A percentile compares a stretch with the other conserved stretches of the same genome.
Evolutionary conservation across 495 filamentous ascomycete species (phyloP).

Genomic region (Podospora pseudoanserina): DNA sequence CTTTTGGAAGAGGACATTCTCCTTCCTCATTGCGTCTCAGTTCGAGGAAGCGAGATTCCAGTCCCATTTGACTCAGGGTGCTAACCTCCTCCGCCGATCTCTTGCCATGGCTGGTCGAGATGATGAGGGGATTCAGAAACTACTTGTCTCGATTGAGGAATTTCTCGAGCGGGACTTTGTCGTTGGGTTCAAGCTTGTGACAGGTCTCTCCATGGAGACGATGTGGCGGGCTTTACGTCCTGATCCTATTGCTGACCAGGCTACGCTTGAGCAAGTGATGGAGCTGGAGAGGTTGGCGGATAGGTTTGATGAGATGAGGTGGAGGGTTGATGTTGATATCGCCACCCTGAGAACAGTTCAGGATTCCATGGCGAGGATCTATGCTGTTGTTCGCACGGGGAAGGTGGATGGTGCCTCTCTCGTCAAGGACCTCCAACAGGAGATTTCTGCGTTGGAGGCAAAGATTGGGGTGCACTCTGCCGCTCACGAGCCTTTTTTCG

Average conservation of each 20-base stretch:
- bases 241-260: conserved; percentile 36
- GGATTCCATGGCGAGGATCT: conserved; percentile 50
- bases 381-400: conserved; percentile 44
- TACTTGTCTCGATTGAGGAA: conserved; percentile 31
- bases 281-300: conserved; percentile 66
- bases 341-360: conserved; percentile 45
- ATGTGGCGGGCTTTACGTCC: conserved; percentile 76
- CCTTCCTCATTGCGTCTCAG: conserved; percentile 34
- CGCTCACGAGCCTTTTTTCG: conserved; percentile 52
- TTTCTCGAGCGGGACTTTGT: conserved; percentile 43
- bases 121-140: conserved; percentile 22
- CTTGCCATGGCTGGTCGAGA: conserved; percentile 20
- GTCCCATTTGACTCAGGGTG: conserved; percentile 45
- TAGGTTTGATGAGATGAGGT: conserved; percentile 64
- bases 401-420: conserved; percentile 43
- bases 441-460: conserved; percentile 54
- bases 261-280: conserved; percentile 52
- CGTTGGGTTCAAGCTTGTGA: conserved; percentile 58
- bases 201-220: conserved; percentile 77
- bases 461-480: conserved; percentile 39
- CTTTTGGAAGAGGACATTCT: conserved; percentile 58
- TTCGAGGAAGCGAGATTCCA: conserved; percentile 56
- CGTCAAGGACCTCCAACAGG: conserved; percentile 50
- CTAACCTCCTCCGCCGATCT: conserved; percentile 29
- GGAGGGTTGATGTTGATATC: conserved; percentile 46